Conservation (phyloP, 306 rosid species). For the Dalbergia cochinchinensis region DNA sequence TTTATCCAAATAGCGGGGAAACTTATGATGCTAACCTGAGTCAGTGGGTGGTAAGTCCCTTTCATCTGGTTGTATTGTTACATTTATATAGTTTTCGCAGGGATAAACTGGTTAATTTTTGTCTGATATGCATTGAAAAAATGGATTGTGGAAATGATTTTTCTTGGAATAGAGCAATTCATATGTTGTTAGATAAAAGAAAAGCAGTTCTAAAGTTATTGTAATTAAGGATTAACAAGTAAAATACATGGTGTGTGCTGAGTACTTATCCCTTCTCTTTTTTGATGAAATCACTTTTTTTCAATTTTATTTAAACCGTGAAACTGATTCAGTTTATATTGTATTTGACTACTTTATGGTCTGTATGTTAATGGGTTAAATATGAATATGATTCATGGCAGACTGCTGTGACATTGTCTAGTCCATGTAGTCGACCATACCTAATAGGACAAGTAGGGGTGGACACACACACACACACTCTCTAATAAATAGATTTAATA, state of each 20-base stretch:
- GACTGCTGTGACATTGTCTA: too few relatives aligned
- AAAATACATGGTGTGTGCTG: neutral
- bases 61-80: constrained; percentile 32
- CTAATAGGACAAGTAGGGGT: too few relatives aligned
- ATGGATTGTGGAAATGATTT: neutral
- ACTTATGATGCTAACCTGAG: constrained; percentile 55
- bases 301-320: constrained; percentile 8
- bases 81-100: constrained; percentile 29
- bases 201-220: neutral
- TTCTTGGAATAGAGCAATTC: constrained; percentile 37
- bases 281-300: constrained; percentile 19
- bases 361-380: neutral
- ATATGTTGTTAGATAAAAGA: constrained; percentile 37
- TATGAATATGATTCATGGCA: too few relatives aligned
- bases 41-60: constrained; percentile 64
- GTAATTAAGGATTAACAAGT: neutral
- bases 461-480: too few relatives aligned
- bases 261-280: neutral
- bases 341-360: constrained; percentile 9
- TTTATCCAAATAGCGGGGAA: constrained; percentile 75
- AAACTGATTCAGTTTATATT: constrained; percentile 29
- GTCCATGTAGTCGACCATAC: too few relatives aligned
- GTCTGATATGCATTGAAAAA: constrained; percentile 13
- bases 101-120: constrained; percentile 13
- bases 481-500: too few relatives aligned